Conservation (phyloP, 2,329 filamentous ascomycete species). For the Fusarium nodosum region DNA sequence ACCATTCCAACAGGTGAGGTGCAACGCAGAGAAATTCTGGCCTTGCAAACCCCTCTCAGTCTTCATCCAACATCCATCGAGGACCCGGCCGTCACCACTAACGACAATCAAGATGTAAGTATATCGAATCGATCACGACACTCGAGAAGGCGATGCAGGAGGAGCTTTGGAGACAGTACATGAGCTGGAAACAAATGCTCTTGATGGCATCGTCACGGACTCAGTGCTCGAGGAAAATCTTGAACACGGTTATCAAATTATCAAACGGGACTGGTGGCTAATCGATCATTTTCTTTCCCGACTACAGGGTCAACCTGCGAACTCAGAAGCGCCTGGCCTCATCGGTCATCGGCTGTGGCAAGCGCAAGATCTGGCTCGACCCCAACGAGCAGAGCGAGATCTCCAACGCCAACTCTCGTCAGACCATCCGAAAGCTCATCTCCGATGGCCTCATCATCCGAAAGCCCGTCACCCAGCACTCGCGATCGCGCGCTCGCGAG, state of each 20-base stretch:
- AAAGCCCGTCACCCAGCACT: conserved; percentile 99
- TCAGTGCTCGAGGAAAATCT: conserved; percentile 14
- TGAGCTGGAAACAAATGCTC: conserved; percentile 34
- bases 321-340: conserved; percentile 99
- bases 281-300: conserved; percentile 42
- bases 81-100: conserved; percentile 59
- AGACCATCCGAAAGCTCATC: conserved; percentile 99
- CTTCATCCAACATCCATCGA: conserved; percentile 57
- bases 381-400: conserved; percentile 99
- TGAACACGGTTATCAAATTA: conserved; percentile 13
- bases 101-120: conserved; percentile 63
- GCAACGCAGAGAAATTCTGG: conserved; percentile 58
- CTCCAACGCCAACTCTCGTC: conserved; percentile 99
- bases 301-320: conserved; percentile 94
- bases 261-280: conserved; percentile 48
- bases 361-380: conserved; percentile 99
- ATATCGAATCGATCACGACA: conserved; percentile 39
- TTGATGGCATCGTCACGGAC: conserved; percentile 39
- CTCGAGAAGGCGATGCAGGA: conserved; percentile 28
- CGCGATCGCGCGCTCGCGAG: conserved; percentile 93
- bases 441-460: conserved; percentile 99
- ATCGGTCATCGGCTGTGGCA: conserved; percentile 97
- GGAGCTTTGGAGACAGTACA: conserved; percentile 29
- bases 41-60: conserved; percentile 57
- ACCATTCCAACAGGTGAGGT: conserved; percentile 54